Base-by-base conservation (phyloP, 192 early-diverging fungal genomes). In the Spizellomyces punctatus region DNA sequence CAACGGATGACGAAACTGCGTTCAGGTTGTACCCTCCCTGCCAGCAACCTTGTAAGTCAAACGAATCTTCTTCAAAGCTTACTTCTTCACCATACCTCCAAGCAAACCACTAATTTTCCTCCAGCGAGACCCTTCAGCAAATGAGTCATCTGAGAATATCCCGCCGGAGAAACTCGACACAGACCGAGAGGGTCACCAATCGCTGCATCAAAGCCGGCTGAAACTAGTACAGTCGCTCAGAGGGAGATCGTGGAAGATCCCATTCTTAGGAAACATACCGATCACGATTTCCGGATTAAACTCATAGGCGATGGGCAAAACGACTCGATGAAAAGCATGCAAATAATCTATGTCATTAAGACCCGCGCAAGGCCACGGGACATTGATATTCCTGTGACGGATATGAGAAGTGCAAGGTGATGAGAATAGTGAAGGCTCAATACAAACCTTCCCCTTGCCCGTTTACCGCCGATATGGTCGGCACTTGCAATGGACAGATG, bases 121-220 rank as follows among this genome's bases (percentile, higher is more conserved):
- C 76, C 77, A 14, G 89, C 88, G 10, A 96, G 76, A 0, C 74
- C 55, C 61, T 86, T 91, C 9, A 98, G 78, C 87, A 93, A 82
- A 45, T 90, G 83, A 7, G 94, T 95, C 92, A 98, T 92, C 46
- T 91, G 87, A 3, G 91, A 93, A 76, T 91, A 98, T 21, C 91
- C 89, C 4, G 76, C 81, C 0, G 95, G 95, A 7, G 91, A 84
- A 9, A 98, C 90, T 6, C 86, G 63, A 68, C 93, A 95, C 57
- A 87, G 83, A 21, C 96, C 96, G 36, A 96, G 87, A 12, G 87
- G 88, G 69, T 98, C 96, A 47, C 89, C 90, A 55, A 60, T 58
- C 7, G 94, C 94, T 2, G 93, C 94, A 78, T 98, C 96, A 72
- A 96, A 98, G 10, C 96, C 96, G 8, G 92, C 88, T 1, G 93